Percentiles rank a stretch among this genome's conserved stretches.
phyloP scores from a whole-genome alignment of 371 early-diverging fungal genomes.

The Mortierella polycephala region DNA sequence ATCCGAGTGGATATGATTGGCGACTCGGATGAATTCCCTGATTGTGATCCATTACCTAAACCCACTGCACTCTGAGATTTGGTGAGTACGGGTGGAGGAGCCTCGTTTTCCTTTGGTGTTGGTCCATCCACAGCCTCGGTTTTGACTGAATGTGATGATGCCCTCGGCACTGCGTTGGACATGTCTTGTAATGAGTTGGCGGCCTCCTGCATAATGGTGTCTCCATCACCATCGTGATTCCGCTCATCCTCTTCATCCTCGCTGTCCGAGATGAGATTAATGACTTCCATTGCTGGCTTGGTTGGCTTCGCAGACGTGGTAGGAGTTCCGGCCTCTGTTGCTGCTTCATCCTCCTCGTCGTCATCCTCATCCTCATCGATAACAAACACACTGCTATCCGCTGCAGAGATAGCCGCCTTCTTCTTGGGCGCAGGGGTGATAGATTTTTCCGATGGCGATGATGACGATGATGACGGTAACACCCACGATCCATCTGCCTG shows the following conservation, averaged over 20 bases:
- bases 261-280: slow-evolving; percentile 74
- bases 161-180: slow-evolving; percentile 10
- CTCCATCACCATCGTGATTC: slow-evolving; percentile 25
- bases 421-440: slow-evolving; percentile 26
- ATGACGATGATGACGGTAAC: slow-evolving; percentile 39
- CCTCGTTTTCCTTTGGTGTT: slow-evolving; percentile 5
- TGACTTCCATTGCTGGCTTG: slow-evolving; percentile 55
- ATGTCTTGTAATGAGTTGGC: slow-evolving; percentile 31
- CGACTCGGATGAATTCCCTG: slow-evolving; percentile 28
- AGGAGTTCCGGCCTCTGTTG: no score
- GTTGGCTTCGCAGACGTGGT: slow-evolving; percentile 23
- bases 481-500: slow-evolving; percentile 70
- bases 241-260: slow-evolving; percentile 62
- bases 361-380: slow-evolving; percentile 44
- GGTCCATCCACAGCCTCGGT: slow-evolving; percentile 34
- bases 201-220: slow-evolving; percentile 33
- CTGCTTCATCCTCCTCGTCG: slow-evolving; percentile 27
- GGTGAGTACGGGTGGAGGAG: slow-evolving; percentile 1
- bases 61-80: slow-evolving; percentile 22
- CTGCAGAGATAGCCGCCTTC: slow-evolving; percentile 5
- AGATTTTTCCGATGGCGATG: slow-evolving; percentile 5
- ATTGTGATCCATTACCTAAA: slow-evolving; percentile 20
- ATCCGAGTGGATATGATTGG: slow-evolving; percentile 32
- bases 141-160: slow-evolving; percentile 26
- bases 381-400: slow-evolving; percentile 28